Base-by-base conservation (phyloP, 140 eudicot species). In the Anethum foeniculum region DNA sequence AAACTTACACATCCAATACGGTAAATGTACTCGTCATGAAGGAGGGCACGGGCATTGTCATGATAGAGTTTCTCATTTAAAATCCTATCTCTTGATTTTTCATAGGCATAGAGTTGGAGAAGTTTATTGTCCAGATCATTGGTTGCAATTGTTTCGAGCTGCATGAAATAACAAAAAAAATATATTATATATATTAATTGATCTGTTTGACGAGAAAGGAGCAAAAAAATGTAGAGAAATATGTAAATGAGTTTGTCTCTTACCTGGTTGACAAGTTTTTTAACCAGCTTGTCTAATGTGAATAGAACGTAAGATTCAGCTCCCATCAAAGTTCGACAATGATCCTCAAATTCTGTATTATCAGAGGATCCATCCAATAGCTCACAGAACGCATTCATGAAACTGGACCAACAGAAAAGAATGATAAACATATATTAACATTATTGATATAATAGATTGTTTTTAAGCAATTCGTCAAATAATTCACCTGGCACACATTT, bases 321-420 rank as follows among this genome's bases (percentile, higher is more conserved):
- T 36, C 99, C 99, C 79, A 95, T 90, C 75, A 89, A 87, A 49
- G 93, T 86, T 54, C 97, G 91, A 47, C 99, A 92, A 72, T 95
- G 97, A 88, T 95, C 99, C 89, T 95, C 99, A 80, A 92, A 95
- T 87, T 91, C 93, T 62, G 90, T 85, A 76, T 89, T 91, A 68
- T 95, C 99, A 77, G 90, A 87, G 47, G 97, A 90, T 38, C 97
- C 99, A 86, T 91, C 93, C 60, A 95, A 90, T 79, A 95, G 81
- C 83, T 84, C 89, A 80, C 86, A 86, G 51, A 95, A 92, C 21
- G 91, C 92, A 80, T 86, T 88, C 84, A 89, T 87, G 83, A 95
- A 92, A 73, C 99, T 95, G 93, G 65, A 80, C 39, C 83, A 77
- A 14, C 49, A 3, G 13, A 41, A 49, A 18, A 72, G 41, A 62